Percentiles rank a stretch among this genome's conserved stretches.
phyloP scores from a whole-genome alignment of 331 rosid species.

The Quercus tomentella region DNA sequence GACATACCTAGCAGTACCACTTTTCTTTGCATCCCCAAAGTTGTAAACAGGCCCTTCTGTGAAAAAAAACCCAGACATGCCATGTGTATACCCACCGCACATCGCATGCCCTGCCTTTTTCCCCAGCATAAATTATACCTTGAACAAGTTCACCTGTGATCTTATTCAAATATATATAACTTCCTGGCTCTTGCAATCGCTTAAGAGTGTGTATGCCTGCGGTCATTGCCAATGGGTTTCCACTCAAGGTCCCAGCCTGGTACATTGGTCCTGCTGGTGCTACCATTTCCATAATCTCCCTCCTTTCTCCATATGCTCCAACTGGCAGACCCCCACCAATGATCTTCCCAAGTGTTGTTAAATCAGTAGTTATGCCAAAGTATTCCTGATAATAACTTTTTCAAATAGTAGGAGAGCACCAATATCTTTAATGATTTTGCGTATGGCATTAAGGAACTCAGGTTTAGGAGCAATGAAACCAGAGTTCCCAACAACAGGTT shows the following conservation, averaged over 20 bases:
- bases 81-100: constrained; percentile 79
- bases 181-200: constrained; percentile 79
- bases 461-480: constrained; percentile 75
- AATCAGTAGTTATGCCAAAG: constrained; percentile 76
- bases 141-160: constrained; percentile 70
- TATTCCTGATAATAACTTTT: constrained; percentile 92
- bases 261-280: constrained; percentile 99
- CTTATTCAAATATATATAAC: constrained; percentile 67
- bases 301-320: constrained; percentile 93
- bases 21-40: constrained; percentile 77
- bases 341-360: constrained; percentile 83
- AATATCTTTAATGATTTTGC: constrained; percentile 66
- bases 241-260: constrained; percentile 97
- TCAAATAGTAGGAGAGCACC: constrained; percentile 76
- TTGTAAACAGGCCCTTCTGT: constrained; percentile 20
- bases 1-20: constrained; percentile 67
- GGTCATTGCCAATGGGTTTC: constrained; percentile 97
- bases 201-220: constrained; percentile 88
- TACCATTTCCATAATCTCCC: constrained; percentile 92
- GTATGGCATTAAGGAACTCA: constrained; percentile 62
- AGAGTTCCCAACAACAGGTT: constrained; percentile 92
- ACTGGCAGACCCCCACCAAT: constrained; percentile 94
- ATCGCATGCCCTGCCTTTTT: constrained; percentile 87
- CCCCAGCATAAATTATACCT: constrained; percentile 72
- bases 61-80: constrained; percentile 88